Base-by-base conservation (phyloP, 148 eudicot species). In the Vaccinium vitisidaea region DNA sequence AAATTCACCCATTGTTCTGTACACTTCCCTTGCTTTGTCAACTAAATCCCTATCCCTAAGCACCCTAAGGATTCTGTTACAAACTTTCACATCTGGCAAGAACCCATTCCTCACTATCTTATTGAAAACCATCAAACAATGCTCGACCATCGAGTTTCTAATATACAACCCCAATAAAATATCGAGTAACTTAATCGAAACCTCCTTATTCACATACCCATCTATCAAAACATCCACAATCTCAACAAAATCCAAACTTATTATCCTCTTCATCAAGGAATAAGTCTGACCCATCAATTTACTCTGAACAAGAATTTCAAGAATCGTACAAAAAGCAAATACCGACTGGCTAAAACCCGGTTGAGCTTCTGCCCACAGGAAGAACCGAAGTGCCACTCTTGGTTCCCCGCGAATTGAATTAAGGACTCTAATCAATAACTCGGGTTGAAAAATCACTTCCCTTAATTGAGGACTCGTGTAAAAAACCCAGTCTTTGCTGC, bases 21-120 rank as follows among this genome's bases (percentile, higher is more conserved):
- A 90, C 59, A 93, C 88, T 30, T 90, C 86, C 73, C 70, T 85
- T 4, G 88, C 88, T 82, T 83, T 84, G 16, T 16, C 55, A 79
- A 83, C 84, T 80, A 91, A 89, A 78, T 82, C 73, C 65, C 71
- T 89, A 81, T 90, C 91, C 75, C 92, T 91, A 83, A 93, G 92
- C 21, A 88, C 13, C 84, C 84, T 82, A 84, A 93, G 90, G 87
- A 93, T 75, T 79, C 92, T 90, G 82, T 93, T 93, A 61, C 95
- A 93, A 75, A 86, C 90, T 84, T 87, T 88, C 86, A 91, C 87
- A 85, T 90, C 92, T 13, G 93, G 93, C 69, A 85, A 88, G 19
- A 90, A 86, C 83, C 84, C 90, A 65, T 80, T 90, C 61, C 84
- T 82, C 46, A 91, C 80, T 93, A 91, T 91, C 89, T 85, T 91